Conservation (phyloP, 352 stramenopile species). For the Pythium folliculosum region DNA sequence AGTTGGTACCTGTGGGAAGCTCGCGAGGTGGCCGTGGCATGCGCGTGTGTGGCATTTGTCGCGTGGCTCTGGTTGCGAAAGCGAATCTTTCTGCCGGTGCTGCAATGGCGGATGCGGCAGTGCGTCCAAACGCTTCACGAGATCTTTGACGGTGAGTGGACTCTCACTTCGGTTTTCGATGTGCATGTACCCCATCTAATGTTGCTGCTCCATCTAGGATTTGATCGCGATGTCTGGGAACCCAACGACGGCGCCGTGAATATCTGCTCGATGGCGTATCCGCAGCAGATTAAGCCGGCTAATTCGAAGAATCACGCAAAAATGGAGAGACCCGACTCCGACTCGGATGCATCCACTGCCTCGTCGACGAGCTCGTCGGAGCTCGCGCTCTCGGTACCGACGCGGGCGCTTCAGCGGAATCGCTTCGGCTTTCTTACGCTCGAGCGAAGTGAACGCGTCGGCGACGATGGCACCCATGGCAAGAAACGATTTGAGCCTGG, state of each 20-base stretch:
- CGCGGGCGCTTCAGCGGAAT: neutral
- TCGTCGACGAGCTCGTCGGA: constrained; percentile 8
- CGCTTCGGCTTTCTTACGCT: neutral
- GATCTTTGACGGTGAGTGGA: constrained; percentile 44
- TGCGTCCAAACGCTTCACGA: constrained; percentile 42
- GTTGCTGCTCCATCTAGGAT: constrained; percentile 29
- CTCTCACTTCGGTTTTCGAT: neutral
- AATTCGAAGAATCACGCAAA: neutral
- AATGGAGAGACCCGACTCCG: neutral
- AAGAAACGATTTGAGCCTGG: constrained; percentile 10
- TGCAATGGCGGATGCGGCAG: constrained; percentile 38
- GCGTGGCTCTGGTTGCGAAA: constrained; percentile 28
- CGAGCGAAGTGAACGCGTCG: neutral
- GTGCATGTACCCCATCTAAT: neutral
- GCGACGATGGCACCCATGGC: neutral
- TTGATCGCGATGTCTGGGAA: constrained; percentile 53
- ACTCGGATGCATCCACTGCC: constrained; percentile 16
- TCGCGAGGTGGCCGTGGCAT: neutral
- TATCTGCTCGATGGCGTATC: constrained; percentile 60
- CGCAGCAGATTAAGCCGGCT: neutral
- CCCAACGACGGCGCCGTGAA: constrained; percentile 76
- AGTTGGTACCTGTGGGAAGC: constrained; percentile 3
- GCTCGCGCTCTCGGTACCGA: neutral
- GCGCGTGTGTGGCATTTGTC: constrained; percentile 16
- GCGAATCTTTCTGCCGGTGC: constrained; percentile 25